Evolutionary conservation across 2,329 filamentous ascomycete genomes (phyloP).

Genomic region (Fusarium acutatum): DNA sequence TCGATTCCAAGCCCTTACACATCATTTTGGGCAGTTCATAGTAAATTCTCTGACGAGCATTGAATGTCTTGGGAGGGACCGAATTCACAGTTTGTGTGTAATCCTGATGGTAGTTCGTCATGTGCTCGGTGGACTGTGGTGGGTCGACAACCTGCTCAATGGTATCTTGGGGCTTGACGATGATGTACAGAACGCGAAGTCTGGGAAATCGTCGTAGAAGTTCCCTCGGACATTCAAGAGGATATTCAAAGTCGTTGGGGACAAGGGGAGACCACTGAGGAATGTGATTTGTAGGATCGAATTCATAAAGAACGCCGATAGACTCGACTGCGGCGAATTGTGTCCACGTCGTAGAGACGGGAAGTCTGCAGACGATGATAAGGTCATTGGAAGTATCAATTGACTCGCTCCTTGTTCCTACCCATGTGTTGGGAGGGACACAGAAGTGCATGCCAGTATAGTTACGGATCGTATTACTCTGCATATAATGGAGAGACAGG

Average conservation of each 20-base stretch:
- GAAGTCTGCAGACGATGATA: not conserved
- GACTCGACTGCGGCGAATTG: not conserved
- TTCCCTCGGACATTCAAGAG: fast-evolving
- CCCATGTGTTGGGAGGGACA: not conserved
- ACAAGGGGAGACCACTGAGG: fast-evolving
- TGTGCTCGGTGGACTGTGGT: not conserved
- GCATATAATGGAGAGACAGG: not conserved
- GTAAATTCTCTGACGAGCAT: not conserved
- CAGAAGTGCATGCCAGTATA: not conserved
- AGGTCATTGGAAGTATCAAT: not conserved
- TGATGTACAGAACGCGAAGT: not conserved
- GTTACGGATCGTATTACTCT: not conserved
- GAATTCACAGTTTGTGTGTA: not conserved
- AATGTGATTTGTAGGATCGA: fast-evolving
- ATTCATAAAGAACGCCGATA: not conserved
- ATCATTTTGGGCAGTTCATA: not conserved
- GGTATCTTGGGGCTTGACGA: not conserved
- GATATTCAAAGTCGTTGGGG: fast-evolving
- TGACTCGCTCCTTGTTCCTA: not conserved
- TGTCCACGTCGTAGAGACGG: fast-evolving
- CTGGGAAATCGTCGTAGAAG: not conserved
- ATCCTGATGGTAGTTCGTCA: not conserved
- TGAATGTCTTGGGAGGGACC: not conserved
- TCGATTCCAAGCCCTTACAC: not conserved
- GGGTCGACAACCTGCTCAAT: not conserved